phyloP scores from a whole-genome alignment of 129 eudicot genomes.

The Pseudognaphalium luteoalbum region DNA sequence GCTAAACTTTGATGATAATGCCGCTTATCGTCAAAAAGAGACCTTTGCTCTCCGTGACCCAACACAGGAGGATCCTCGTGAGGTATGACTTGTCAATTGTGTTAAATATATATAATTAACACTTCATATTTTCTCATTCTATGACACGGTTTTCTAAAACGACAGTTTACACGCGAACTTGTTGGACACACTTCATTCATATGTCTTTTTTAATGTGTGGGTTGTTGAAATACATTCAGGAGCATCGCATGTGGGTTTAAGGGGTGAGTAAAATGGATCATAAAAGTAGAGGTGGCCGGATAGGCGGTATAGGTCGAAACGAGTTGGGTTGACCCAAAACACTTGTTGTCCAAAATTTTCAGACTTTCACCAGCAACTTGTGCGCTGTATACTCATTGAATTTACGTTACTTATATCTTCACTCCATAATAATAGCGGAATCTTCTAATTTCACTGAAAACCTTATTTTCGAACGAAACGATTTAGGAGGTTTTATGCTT shows the following conservation, averaged over 20 bases:
- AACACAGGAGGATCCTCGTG: conserved; percentile 98
- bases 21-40: conserved; percentile 89
- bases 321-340: neutral
- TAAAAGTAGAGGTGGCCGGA: neutral
- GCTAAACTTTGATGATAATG: conserved; percentile 93
- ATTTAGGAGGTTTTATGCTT: neutral
- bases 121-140: conserved; percentile 3
- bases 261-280: neutral
- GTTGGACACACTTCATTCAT: neutral
- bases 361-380: neutral
- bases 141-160: conserved; percentile 14
- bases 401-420: neutral
- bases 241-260: no score
- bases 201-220: neutral
- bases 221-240: neutral
- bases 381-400: neutral
- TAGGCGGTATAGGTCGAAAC: neutral
- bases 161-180: neutral
- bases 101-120: neutral
- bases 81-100: conserved; percentile 44
- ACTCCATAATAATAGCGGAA: neutral
- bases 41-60: conserved; percentile 91
- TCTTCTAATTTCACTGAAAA: neutral
- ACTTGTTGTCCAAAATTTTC: neutral
- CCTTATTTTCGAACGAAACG: neutral